Conservation (phyloP, 768 basidiomycete species). For the Kwoniella dejecticola region DNA sequence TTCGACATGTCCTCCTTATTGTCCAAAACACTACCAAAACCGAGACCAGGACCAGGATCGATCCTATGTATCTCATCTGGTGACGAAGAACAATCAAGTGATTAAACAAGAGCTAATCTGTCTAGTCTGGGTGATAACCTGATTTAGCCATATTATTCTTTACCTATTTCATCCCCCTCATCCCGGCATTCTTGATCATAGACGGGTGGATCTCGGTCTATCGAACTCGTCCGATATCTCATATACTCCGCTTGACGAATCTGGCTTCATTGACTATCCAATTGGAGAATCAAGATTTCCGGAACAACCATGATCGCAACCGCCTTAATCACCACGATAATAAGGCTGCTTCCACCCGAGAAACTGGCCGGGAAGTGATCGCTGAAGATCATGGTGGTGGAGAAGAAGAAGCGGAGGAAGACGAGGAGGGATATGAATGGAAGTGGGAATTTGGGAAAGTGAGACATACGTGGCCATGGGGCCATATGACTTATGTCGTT, state of each 20-base stretch:
- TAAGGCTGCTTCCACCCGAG: too few relatives aligned
- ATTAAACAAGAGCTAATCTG: too few relatives aligned
- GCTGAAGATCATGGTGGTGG: not conserved
- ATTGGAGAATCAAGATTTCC: conserved; percentile 35
- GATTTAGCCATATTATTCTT: conserved; percentile 36
- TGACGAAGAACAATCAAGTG: too few relatives aligned
- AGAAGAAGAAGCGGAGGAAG: not conserved
- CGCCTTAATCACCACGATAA: not conserved
- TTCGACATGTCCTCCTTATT: too few relatives aligned
- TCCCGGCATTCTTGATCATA: conserved; percentile 47
- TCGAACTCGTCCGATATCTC: conserved; percentile 39
- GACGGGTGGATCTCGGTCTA: conserved; percentile 49
- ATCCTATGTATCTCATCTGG: too few relatives aligned
- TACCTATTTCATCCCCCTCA: conserved; percentile 51
- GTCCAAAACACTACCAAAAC: too few relatives aligned
- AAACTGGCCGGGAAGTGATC: too few relatives aligned
- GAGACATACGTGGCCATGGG: conserved; percentile 38
- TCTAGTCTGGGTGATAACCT: not conserved
- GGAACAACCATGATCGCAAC: too few relatives aligned
- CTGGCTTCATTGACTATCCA: conserved; percentile 23
- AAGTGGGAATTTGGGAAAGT: conserved; percentile 43
- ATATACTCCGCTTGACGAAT: conserved; percentile 30
- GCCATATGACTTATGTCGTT: conserved; percentile 36
- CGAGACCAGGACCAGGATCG: too few relatives aligned
- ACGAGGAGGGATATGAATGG: conserved; percentile 33